Conservation (phyloP, 2,329 filamentous ascomycete genomes). For the Orbilia oligospora region DNA sequence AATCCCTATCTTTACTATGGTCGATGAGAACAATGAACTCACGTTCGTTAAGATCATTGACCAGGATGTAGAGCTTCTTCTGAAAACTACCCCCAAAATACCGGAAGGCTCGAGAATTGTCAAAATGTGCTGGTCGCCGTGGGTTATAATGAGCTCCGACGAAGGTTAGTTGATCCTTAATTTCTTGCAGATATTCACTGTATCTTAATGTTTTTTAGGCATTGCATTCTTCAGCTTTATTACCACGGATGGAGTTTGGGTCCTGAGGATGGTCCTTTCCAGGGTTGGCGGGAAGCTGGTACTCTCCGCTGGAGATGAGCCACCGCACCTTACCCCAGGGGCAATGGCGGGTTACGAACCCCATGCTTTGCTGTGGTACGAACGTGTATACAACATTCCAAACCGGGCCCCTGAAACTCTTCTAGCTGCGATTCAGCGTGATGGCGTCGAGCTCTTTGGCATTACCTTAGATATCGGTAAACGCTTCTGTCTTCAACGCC, state of each 20-base stretch:
- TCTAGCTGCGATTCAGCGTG: slow-evolving; percentile 37
- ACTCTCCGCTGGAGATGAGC: slow-evolving; percentile 23
- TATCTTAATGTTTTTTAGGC: slow-evolving; percentile 17
- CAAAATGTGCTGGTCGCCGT: slow-evolving; percentile 55
- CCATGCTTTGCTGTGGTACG: slow-evolving; percentile 48
- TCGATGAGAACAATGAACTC: slow-evolving; percentile 48
- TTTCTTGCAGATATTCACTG: background rate
- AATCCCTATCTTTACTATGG: slow-evolving; percentile 51
- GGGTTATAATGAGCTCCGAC: slow-evolving; percentile 37
- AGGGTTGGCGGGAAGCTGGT: background rate
- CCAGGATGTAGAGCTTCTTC: slow-evolving; percentile 43
- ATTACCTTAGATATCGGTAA: slow-evolving; percentile 27
- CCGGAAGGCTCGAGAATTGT: slow-evolving; percentile 29
- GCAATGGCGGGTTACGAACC: slow-evolving; percentile 45
- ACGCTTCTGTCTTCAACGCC: background rate
- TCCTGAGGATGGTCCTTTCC: slow-evolving; percentile 35
- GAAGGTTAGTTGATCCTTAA: slow-evolving; percentile 19
- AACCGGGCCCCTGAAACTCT: slow-evolving; percentile 33
- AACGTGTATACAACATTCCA: slow-evolving; percentile 26
- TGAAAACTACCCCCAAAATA: slow-evolving; percentile 17
- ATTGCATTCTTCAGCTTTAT: slow-evolving; percentile 48
- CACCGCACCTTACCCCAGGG: slow-evolving; percentile 14
- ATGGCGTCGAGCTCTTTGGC: slow-evolving; percentile 46
- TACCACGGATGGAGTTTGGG: slow-evolving; percentile 5
- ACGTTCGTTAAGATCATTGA: slow-evolving; percentile 46